Conservation (phyloP, 2,329 filamentous ascomycete species). For the Aspergillus sp. region DNA sequence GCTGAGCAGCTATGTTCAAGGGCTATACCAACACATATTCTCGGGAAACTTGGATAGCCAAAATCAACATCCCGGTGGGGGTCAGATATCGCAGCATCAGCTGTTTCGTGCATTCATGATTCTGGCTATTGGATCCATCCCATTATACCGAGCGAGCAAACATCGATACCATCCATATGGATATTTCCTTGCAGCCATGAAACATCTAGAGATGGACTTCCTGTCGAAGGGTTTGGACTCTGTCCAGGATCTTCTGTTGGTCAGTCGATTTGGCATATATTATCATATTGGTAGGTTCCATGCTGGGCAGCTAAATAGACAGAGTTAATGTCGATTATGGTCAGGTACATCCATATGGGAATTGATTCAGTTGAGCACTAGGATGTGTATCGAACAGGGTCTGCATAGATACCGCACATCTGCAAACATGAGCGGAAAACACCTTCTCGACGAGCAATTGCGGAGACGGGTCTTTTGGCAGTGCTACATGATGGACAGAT, state of each 20-base stretch:
- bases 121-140: constrained; percentile 36
- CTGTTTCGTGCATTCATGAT: constrained; percentile 38
- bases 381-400: constrained; percentile 40
- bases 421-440: background rate
- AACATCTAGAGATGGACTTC: constrained; percentile 27
- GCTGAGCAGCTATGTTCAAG: constrained; percentile 21
- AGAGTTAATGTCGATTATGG: background rate
- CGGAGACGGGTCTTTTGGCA: constrained; percentile 45
- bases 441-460: constrained; percentile 34
- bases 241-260: constrained; percentile 41
- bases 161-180: constrained; percentile 39
- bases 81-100: constrained; percentile 23
- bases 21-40: constrained; percentile 20
- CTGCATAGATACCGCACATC: constrained; percentile 25
- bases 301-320: too few relatives aligned
- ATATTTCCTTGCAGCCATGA: constrained; percentile 39
- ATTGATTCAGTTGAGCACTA: constrained; percentile 39
- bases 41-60: background rate
- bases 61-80: background rate
- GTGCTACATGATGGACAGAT: constrained; percentile 46
- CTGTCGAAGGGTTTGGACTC: constrained; percentile 33
- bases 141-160: constrained; percentile 29
- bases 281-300: constrained; percentile 42
- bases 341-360: constrained; percentile 39
- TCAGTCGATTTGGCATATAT: constrained; percentile 44